Evolutionary conservation across 768 basidiomycete genomes (phyloP).

Genomic region (Suillus brevipes): DNA sequence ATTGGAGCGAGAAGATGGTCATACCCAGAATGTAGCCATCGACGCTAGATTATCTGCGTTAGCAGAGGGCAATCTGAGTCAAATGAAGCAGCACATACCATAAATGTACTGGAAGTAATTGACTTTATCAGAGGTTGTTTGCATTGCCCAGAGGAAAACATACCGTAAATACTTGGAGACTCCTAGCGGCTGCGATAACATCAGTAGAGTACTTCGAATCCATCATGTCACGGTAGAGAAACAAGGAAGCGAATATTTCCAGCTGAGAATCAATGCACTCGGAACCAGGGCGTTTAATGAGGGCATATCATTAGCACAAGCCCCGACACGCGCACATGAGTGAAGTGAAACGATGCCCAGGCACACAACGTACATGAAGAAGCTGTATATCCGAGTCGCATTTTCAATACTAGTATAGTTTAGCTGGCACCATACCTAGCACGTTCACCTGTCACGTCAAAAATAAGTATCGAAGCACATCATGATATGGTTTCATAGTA

Average conservation of each 20-base stretch:
- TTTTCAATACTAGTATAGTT: not conserved
- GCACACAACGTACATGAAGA: not conserved
- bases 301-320: not conserved
- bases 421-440: not conserved
- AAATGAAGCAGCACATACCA: not conserved
- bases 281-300: not conserved
- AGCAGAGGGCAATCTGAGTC: not conserved
- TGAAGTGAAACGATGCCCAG: not conserved
- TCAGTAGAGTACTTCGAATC: not conserved
- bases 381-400: not conserved
- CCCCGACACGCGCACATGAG: not conserved
- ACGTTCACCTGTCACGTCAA: not conserved
- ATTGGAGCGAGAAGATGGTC: not conserved
- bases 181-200: constrained; percentile 2
- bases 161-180: constrained; percentile 4
- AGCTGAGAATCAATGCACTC: not conserved
- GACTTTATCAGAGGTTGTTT: not conserved
- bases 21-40: constrained; percentile 12
- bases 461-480: not conserved
- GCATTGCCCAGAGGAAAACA: not conserved
- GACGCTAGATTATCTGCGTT: not conserved
- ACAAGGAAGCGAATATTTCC: not conserved
- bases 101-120: not conserved
- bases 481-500: not conserved
- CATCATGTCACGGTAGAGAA: not conserved